Conservation (phyloP, 2,329 filamentous ascomycete species). For the Sporothrix schenckii region DNA sequence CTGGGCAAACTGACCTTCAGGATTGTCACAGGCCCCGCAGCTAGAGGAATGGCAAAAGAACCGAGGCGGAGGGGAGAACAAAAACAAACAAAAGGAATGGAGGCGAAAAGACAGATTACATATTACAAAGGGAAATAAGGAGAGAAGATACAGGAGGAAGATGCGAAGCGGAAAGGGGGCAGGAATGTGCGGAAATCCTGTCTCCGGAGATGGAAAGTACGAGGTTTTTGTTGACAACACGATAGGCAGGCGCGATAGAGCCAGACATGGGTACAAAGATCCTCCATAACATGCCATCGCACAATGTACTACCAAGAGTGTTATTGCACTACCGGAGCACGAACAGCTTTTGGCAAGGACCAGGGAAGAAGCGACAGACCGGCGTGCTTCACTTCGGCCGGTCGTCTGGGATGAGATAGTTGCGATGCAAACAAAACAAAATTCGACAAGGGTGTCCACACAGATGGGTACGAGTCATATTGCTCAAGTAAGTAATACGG, state of each 20-base stretch:
- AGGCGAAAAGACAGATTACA: conserved; percentile 3
- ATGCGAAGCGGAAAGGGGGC: background rate
- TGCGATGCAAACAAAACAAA: conserved; percentile 26
- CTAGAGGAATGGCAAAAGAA: background rate
- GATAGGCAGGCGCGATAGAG: conserved; percentile 32
- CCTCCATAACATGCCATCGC: conserved; percentile 29
- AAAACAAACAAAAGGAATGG: conserved; percentile 8
- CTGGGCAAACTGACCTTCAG: background rate
- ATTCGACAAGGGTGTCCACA: conserved; percentile 4
- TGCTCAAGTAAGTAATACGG: conserved; percentile 21
- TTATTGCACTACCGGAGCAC: conserved; percentile 25
- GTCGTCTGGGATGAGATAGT: background rate
- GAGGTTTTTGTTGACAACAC: conserved; percentile 28
- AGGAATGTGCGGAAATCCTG: conserved; percentile 3
- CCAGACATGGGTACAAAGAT: conserved; percentile 30
- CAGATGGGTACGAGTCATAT: conserved; percentile 23
- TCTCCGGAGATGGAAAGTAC: conserved; percentile 12
- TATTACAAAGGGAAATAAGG: conserved; percentile 12
- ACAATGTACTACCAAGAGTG: conserved; percentile 20
- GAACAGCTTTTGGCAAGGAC: background rate
- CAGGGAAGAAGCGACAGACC: conserved; percentile 23
- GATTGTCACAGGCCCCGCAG: conserved; percentile 18
- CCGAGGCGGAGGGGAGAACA: conserved; percentile 8
- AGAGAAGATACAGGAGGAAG: conserved; percentile 23
- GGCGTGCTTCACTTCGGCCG: conserved; percentile 2